Evolutionary conservation across 148 eudicot species (phyloP).

Genomic region (Talinum fruticosum): DNA sequence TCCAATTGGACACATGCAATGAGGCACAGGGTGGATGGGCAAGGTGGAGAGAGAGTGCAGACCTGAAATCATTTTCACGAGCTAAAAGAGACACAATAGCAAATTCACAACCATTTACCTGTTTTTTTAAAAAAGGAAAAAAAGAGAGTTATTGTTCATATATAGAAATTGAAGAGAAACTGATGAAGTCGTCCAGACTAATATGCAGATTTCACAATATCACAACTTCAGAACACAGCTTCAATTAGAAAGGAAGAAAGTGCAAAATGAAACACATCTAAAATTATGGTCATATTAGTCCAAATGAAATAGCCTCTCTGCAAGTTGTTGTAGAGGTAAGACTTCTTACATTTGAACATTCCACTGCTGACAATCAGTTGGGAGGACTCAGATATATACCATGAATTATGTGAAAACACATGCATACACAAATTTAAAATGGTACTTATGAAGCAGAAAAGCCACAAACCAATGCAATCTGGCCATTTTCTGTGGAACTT

Average conservation of each 20-base stretch:
- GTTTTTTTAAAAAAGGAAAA: conserved; percentile 12
- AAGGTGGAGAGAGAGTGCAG: conserved; percentile 1
- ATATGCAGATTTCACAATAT: conserved; percentile 7
- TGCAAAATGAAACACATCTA: too few relatives aligned
- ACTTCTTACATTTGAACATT: too few relatives aligned
- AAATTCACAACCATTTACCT: conserved; percentile 89
- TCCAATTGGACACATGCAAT: neutral
- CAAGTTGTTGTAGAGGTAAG: too few relatives aligned
- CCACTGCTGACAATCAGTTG: too few relatives aligned
- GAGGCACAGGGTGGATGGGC: conserved; percentile 10
- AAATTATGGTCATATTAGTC: too few relatives aligned
- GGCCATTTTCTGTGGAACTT: conserved; percentile 69
- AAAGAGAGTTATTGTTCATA: conserved; percentile 4
- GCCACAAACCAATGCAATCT: conserved; percentile 67
- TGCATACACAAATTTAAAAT: neutral
- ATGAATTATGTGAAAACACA: neutral
- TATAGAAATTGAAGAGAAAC: conserved; percentile 7
- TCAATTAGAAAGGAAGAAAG: too few relatives aligned
- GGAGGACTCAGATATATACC: neutral
- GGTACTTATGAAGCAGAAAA: conserved; percentile 11
- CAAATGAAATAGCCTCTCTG: too few relatives aligned
- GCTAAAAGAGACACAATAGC: conserved; percentile 79
- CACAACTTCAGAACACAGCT: neutral
- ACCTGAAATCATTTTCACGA: conserved; percentile 82
- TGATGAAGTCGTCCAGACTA: neutral